Evolutionary conservation across 805 yeast species (phyloP).

Genomic region (Cyberlindnera sargentensis): DNA sequence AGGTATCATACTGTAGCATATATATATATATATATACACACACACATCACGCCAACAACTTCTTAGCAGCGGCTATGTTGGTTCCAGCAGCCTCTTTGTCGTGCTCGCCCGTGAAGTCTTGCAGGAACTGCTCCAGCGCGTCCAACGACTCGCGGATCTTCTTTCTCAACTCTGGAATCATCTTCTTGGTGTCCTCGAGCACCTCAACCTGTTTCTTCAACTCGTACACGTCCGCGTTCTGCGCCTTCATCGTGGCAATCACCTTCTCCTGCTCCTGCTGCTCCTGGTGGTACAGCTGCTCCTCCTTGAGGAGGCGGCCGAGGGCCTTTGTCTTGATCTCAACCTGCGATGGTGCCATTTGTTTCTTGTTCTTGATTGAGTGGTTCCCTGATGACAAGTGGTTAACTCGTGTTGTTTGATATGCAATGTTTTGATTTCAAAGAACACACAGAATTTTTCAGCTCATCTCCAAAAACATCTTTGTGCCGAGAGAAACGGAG

Average conservation of each 20-base stretch:
- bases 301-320: slow-evolving; percentile 62
- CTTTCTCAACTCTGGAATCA: slow-evolving; percentile 41
- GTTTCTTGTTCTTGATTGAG: neutral
- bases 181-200: slow-evolving; percentile 44
- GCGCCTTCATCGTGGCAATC: slow-evolving; percentile 40
- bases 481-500: neutral
- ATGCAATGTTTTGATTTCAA: neutral
- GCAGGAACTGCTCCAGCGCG: slow-evolving; percentile 35
- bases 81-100: slow-evolving; percentile 23
- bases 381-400: neutral
- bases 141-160: slow-evolving; percentile 34
- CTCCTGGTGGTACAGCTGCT: slow-evolving; percentile 52
- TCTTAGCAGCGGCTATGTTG: slow-evolving; percentile 22
- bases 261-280: slow-evolving; percentile 42
- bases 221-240: slow-evolving; percentile 55
- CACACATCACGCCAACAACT: slow-evolving; percentile 9
- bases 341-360: slow-evolving; percentile 62
- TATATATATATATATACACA: neutral
- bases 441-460: neutral
- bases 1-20: neutral
- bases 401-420: neutral
- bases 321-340: slow-evolving; percentile 70
- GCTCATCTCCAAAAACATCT: neutral
- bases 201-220: slow-evolving; percentile 49
- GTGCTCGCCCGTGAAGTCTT: slow-evolving; percentile 29